Evolutionary conservation across 1,139 yeast genomes (phyloP), one percentile per base, ranked within the genome.

Genomic region (Debaryomyces fabryi): DNA sequence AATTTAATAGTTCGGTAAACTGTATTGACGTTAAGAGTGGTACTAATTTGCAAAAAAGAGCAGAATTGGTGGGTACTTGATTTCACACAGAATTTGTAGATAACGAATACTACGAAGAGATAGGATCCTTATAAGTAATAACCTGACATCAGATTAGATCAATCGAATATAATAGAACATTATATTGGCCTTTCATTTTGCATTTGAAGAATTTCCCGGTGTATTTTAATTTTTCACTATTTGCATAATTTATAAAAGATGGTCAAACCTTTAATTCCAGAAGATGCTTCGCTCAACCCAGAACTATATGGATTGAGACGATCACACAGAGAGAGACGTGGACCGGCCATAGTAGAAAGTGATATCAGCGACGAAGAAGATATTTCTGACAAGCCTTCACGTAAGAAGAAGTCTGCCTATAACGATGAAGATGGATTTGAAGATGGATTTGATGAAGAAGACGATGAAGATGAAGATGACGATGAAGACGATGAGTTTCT

Each of bases 231-330:
- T 42, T 42, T 42, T 35, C 38, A 43, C 21, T 25, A 7, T 30
- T 39, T 30, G 43, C 37, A 40, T 40, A 32, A 29, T 27, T 25
- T 27, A 10, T 36, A 23, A 36, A n/a, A 5, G 8, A 62, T 61
- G 66, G 65, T 52, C 27, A 60, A 57, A 42, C 57, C 58, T 36
- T 50, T 50, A 30, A 50, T 62, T 41, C 70, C 75, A 3, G 72
- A 74, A 41, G 83, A 79, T 50, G 77, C 79, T 20, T 72, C 72
- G 47, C 68, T 74, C 47, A 83, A 90, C 65, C 98, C 99, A 2
- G 97, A 90, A 67, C 78, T 93, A 29, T 93, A 92, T 60, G 99
- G 99, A 3, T 77, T 93, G 51, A 82, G 98, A 64, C 80, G 98
- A 58, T 88, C 96, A 30, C 85, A 87, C 39, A 79, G 98, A 58